phyloP scores from a whole-genome alignment of 78 protist species.

The Dictyostelium capitatum region DNA sequence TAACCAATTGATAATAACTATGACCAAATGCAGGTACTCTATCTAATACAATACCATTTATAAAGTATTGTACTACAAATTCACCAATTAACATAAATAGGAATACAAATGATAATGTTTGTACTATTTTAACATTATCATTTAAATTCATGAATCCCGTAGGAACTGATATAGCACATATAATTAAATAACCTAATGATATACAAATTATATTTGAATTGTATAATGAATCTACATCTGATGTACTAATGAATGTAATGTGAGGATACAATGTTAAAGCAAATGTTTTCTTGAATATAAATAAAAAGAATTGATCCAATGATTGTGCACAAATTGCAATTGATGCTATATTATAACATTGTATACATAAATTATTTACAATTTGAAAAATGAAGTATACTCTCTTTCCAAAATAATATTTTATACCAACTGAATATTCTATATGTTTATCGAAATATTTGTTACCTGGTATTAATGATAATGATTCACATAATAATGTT shows the following conservation, averaged over 20 bases:
- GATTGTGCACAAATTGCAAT: slow-evolving; percentile 73
- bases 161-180: slow-evolving; percentile 44
- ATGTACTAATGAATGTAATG: neutral
- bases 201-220: slow-evolving; percentile 1
- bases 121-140: slow-evolving; percentile 63
- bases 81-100: slow-evolving; percentile 42
- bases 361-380: slow-evolving; percentile 55
- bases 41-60: slow-evolving; percentile 21
- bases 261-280: neutral
- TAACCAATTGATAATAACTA: slow-evolving; percentile 43
- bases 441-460: slow-evolving; percentile 54
- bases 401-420: slow-evolving; percentile 49
- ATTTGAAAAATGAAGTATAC: slow-evolving; percentile 42
- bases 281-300: slow-evolving; percentile 46
- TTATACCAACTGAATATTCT: slow-evolving; percentile 46
- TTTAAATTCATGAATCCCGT: slow-evolving; percentile 47
- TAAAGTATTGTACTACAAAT: slow-evolving; percentile 43
- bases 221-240: slow-evolving; percentile 14
- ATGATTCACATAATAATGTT: slow-evolving; percentile 59
- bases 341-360: slow-evolving; percentile 47
- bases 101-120: slow-evolving; percentile 46
- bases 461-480: slow-evolving; percentile 62
- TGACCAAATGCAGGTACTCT: slow-evolving; percentile 61
- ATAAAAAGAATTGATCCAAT: slow-evolving; percentile 48
- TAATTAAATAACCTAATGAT: slow-evolving; percentile 44